Evolutionary conservation across 352 stramenopile species (phyloP), one percentile per base, ranked within the genome.

Genomic region (Pseudoperonospora humuli): DNA sequence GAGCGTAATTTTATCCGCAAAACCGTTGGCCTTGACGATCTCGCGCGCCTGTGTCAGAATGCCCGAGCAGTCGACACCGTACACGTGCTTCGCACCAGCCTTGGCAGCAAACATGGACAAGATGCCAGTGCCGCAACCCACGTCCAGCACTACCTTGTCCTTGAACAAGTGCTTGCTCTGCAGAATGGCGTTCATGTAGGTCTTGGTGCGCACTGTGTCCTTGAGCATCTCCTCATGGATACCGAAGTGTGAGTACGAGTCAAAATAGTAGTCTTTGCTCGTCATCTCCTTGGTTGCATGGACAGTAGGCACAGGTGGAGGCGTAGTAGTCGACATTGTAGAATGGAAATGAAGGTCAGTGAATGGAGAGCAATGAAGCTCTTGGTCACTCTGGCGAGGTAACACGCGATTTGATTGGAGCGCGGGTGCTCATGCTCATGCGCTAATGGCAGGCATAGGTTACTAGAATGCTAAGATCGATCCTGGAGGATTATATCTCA

Each of bases 141-240:
- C 93, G 66, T 98, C 95, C 23, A 98, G 61, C 21, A 98, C 85
- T 29, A 97, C 70, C 68, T 98, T 98, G 57, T 91, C 92, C 61
- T 97, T 84, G 61, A 99, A 98, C 27, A 99, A 70, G 53, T 98
- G 79, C 40, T 75, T 86, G 70, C 97, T 99, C 47, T 97, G 79
- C 31, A 98, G 59, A 47, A 99, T 98, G 29, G 93, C 90, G 64
- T 97, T 95, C 81, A 97, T 95, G 64, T 99, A 99, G 11, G 93
- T 95, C 39, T 94, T 81, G 23, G 96, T 98, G 31, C 96, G 88
- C 18, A 98, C 94, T 45, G 95, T 75, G 57, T 99, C 95, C 54
- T 98, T 98, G 19, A 98, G 73, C 95, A 98, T 98, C 70, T 98
- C 95, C 64, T 99, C 92, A 69, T 98, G 95, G 58, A 99, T 99